These are phyloP conservation scores for Pestalotiopsis sp. DNA, from an alignment of 2,329 filamentous ascomycete genomes.

Conservation along the genomic window DNA sequence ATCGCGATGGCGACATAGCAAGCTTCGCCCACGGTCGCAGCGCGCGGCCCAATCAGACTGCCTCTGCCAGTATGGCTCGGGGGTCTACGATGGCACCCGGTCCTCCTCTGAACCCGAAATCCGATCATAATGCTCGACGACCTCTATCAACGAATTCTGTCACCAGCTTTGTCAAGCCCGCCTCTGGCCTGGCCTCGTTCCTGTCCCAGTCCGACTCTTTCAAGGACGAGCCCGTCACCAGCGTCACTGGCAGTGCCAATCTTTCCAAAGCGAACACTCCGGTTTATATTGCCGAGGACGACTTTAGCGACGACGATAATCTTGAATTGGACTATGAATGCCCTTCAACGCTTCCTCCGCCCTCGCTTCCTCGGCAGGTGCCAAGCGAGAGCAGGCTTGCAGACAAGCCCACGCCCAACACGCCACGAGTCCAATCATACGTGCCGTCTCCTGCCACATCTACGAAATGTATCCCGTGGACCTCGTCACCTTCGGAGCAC, in stretches of 20 bases:
- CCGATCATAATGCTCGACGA: constrained; percentile 32
- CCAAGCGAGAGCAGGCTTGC: constrained; percentile 11
- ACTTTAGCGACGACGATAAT: constrained; percentile 83
- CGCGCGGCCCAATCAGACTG: constrained; percentile 24
- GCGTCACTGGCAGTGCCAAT: constrained; percentile 31
- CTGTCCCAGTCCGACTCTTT: constrained; percentile 52
- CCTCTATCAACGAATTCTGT: constrained; percentile 14
- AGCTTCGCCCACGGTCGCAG: constrained; percentile 48
- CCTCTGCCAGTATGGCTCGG: constrained; percentile 33
- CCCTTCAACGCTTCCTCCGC: constrained; percentile 50
- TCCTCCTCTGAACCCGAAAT: constrained; percentile 33
- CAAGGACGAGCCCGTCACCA: constrained; percentile 38
- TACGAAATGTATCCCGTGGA: constrained; percentile 64
- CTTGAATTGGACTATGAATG: constrained; percentile 71
- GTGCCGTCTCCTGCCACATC: constrained; percentile 23
- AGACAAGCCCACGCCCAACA: constrained; percentile 27
- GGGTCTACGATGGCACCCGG: constrained; percentile 41
- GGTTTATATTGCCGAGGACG: constrained; percentile 74
- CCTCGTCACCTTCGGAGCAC: constrained; percentile 62
- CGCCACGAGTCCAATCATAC: constrained; percentile 19
- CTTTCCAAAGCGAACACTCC: constrained; percentile 26
- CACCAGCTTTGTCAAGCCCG: constrained; percentile 17
- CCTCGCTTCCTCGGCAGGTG: constrained; percentile 24
- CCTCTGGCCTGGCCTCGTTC: constrained; percentile 40
- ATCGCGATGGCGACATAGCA: constrained; percentile 48